Base-by-base conservation (phyloP, 345 rosid genomes). In the Linum tenue region DNA sequence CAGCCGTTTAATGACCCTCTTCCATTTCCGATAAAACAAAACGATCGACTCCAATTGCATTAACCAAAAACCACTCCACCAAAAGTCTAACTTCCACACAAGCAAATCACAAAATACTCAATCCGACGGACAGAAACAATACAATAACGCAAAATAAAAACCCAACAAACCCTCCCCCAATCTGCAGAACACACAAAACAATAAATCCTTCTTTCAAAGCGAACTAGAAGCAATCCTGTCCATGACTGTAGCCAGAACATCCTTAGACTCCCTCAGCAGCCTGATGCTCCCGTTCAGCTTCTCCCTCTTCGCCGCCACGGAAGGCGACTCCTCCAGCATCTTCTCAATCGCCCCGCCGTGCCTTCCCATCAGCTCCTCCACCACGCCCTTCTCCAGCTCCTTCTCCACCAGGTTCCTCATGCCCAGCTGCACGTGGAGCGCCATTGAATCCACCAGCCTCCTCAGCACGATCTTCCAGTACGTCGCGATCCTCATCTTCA, bases 391-490 rank as follows among this genome's bases (percentile, higher is more conserved):
- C 37, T 73, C 78, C 65, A 79, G 41, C 17, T 76, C 78, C 10
- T 60, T 59, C 56, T 64, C 63, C 11, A 76, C 72, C 0, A 79
- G 67, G 3, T 40, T 65, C 56, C 56, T 51, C 3, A 76, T 53
- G 35, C 14, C 16, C 3, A 51, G 57, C 51, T 41, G 69, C 57
- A 79, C 9, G 61, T 70, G 75, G 50, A 76, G 56, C 0, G 74
- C 78, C 67, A 68, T 68, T 0, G 65, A 40, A 55, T 79, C 82
- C 0, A 76, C 76, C 39, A 76, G 17, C 70, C 79, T 72, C 67
- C 66, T 64, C 38, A 70, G 39, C 5, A 76, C 79, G 2, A 70
- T 37, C 73, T 68, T 73, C 80, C 80, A 76, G 55, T 76, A 79
- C 2, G 77, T 68, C 5, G 12, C 3, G 69, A 68, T 60, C 39